Percentiles rank a stretch among this genome's conserved stretches.
Evolutionary conservation across 106 monocot species (phyloP).

Genomic region (Vanilla planifolia): DNA sequence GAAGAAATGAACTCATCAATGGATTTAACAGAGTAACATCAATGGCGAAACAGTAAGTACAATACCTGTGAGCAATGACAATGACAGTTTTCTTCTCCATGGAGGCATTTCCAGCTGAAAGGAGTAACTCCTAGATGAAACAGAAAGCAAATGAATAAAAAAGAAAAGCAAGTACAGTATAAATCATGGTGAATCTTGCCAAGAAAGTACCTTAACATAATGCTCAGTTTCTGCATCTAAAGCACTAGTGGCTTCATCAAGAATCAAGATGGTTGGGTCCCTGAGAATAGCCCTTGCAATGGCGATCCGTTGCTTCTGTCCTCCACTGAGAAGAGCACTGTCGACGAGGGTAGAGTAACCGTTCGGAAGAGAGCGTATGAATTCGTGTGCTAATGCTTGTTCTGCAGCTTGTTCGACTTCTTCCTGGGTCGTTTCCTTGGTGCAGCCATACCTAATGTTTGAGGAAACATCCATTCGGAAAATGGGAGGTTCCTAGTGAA

Average conservation of each 20-base stretch:
- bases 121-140: slow-evolving; percentile 44
- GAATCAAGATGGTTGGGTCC: slow-evolving; percentile 81
- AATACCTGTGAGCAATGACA: slow-evolving; percentile 94
- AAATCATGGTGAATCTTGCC: not conserved
- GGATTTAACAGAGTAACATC: not conserved
- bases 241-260: slow-evolving; percentile 97
- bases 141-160: not conserved
- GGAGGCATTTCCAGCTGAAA: slow-evolving; percentile 29
- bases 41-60: not conserved
- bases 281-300: slow-evolving; percentile 98
- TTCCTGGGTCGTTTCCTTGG: slow-evolving; percentile 49
- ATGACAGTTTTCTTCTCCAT: slow-evolving; percentile 66
- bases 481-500: slow-evolving; percentile 78
- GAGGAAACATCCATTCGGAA: slow-evolving; percentile 78
- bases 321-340: slow-evolving; percentile 81
- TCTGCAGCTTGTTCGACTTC: slow-evolving; percentile 86
- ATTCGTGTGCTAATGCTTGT: slow-evolving; percentile 87
- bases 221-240: slow-evolving; percentile 97
- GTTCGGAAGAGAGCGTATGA: slow-evolving; percentile 76
- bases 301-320: slow-evolving; percentile 95
- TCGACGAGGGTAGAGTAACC: slow-evolving; percentile 82
- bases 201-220: slow-evolving; percentile 64
- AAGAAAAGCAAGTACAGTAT: not conserved
- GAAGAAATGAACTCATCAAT: slow-evolving; percentile 3
- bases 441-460: slow-evolving; percentile 87